Evolutionary conservation across 2,329 filamentous ascomycete species (phyloP).

Genomic region (Neospermospora avenae): DNA sequence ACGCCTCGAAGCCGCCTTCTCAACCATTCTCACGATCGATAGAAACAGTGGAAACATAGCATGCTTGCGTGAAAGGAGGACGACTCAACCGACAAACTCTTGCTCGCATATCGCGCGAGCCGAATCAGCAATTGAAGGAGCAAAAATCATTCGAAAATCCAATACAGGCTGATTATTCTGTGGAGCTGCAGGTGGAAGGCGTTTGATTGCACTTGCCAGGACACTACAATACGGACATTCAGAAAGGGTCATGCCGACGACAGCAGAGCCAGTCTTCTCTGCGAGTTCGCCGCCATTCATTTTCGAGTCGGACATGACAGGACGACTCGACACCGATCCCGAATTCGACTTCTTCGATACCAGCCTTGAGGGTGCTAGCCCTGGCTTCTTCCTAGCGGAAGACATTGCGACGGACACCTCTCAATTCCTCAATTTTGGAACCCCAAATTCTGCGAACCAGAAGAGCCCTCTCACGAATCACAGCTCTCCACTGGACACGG

Average conservation of each 20-base stretch:
- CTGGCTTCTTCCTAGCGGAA: conserved; percentile 33
- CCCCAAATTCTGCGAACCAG: conserved; percentile 25
- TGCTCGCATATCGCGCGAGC: conserved; percentile 5
- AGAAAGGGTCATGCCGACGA: conserved; percentile 29
- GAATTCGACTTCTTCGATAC: conserved; percentile 40
- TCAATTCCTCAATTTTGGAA: conserved; percentile 29
- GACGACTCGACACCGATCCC: conserved; percentile 32
- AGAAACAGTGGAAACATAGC: neutral
- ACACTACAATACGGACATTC: conserved; percentile 3
- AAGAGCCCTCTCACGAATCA: conserved; percentile 28
- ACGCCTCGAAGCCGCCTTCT: conserved; percentile 6
- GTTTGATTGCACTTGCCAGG: neutral
- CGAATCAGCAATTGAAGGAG: neutral
- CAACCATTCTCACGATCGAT: neutral
- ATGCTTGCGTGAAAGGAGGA: conserved; percentile 12
- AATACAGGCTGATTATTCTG: neutral
- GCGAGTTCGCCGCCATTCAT: conserved; percentile 35
- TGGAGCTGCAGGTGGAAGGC: neutral
- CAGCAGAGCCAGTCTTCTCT: conserved; percentile 29
- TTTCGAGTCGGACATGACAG: conserved; percentile 37
- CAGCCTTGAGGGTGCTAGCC: conserved; percentile 32
- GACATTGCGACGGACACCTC: conserved; percentile 28
- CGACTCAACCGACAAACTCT: conserved; percentile 6
- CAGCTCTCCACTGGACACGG: conserved; percentile 25
- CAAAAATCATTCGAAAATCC: neutral